Evolutionary conservation across 2,329 filamentous ascomycete species (phyloP), one percentile per base, ranked within the genome.

Genomic region (Hymenoscyphus occultus): DNA sequence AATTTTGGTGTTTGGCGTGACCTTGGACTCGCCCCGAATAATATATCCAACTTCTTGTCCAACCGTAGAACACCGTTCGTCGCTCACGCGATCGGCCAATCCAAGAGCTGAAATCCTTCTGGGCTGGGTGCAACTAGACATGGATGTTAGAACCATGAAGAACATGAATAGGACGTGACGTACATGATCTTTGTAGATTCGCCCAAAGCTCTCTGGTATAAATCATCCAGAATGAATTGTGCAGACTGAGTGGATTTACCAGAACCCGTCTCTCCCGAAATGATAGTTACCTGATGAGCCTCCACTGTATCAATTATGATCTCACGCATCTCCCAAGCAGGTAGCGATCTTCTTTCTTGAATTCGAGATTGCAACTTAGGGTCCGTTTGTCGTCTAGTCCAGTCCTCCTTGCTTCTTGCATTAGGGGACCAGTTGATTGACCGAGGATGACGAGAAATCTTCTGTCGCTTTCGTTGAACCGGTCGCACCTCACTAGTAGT

Each of bases 221-320:
- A 81, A 71, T 98, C 92, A 73, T 99, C 95, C 1, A 99, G 82
- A 56, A 99, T 84, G 77, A 98, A 99, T 76, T 99, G 95, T 40
- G 98, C 92, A 2, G 92, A 95, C 76, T 99, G 95, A 0, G 95
- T 98, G 59, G 92, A 97, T 78, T 99, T 99, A 74, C 95, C 95
- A 19, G 92, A 97, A 62, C 95, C 95, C 3, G 95, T 99, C 78
- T 98, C 95, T 71, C 95, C 95, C 56, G 93, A 96, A 71, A 99
- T 95, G 73, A 99, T 97, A 0, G 92, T 97, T 60, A 99, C 93
- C 76, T 97, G 90, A 73, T 94, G 87, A 4, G 83, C 80, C 54
- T 84, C 84, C 59, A 99, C 91, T 0, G 91, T 90, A 22, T 84
- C 77, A 10, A 98, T 86, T 39, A 99, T 91, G 1, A 84, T 81